Evolutionary conservation across 2,329 filamentous ascomycete species (phyloP), one percentile per base, ranked within the genome.

Genomic region (Colletotrichum spaethianum): DNA sequence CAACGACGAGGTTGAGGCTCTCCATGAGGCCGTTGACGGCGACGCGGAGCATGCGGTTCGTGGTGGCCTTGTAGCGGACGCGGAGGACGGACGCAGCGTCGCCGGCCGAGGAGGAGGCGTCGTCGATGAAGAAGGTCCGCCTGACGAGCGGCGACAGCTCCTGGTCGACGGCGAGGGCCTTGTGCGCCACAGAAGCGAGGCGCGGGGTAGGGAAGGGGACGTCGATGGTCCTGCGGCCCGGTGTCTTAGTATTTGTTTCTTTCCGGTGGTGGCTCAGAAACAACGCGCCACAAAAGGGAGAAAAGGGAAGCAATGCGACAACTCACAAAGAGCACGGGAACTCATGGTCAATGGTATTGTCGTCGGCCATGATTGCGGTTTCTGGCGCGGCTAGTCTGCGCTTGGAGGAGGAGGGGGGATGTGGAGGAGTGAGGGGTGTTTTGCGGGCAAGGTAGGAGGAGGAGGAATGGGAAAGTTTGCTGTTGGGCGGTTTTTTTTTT

Each of bases 11-110:
- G 63, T 91, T 90, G 67, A 98, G 82, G 76, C 93, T 97, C 78
- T 98, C 96, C 87, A 98, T 95, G 82, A 98, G 98, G 12, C 95
- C 94, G 83, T 98, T 98, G 68, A 98, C 95, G 3, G 96, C 94
- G 2, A 99, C 96, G 55, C 96, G 92, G 70, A 99, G 88, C 96
- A 98, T 98, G 76, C 96, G 92, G 80, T 98, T 98, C 26, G 96
- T 98, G 0, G 94, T 94, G 1, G 96, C 96, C 66, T 88, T 89
- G 83, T 98, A 98, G 72, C 93, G 89, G 12, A 94, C 93, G 72
- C 88, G 87, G 60, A 98, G 86, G 5, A 95, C 82, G 28, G 78
- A 82, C 23, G 80, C 77, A 50, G 80, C 79, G 36, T 75, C 70
- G 31, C 72, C 67, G 11, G 50, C 57, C 14, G 33, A 76, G 73